Conservation (phyloP, 371 early-diverging fungal genomes). For the Mortierella sp. region DNA sequence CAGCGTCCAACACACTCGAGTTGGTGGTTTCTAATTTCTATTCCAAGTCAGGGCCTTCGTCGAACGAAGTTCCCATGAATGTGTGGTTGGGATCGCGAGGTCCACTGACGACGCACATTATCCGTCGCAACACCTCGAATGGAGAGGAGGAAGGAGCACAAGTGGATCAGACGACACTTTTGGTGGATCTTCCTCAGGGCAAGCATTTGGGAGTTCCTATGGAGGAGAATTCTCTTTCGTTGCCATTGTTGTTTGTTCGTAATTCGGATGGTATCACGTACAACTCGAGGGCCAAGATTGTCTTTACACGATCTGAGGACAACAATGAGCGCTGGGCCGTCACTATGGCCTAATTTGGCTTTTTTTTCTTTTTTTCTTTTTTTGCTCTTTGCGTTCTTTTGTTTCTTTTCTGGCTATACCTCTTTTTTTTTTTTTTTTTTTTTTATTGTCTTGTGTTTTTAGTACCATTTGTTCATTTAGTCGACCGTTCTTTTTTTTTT, state of each 20-base stretch:
- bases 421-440: not conserved
- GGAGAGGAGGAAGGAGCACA: not conserved
- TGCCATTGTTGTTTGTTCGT: conserved; percentile 50
- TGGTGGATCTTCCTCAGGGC: conserved; percentile 12
- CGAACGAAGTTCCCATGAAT: conserved; percentile 34
- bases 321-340: conserved; percentile 38
- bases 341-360: conserved; percentile 23
- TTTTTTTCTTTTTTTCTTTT: not conserved
- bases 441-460: not conserved
- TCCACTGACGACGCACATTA: conserved; percentile 45
- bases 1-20: conserved; percentile 44
- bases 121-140: conserved; percentile 30
- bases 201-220: conserved; percentile 26
- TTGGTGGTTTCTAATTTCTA: conserved; percentile 49
- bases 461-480: no score
- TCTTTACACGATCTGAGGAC: conserved; percentile 39
- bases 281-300: conserved; percentile 49
- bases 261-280: conserved; percentile 46
- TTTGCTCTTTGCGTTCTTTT: not conserved
- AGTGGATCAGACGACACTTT: not conserved
- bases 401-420: not conserved
- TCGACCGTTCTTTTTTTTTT: not conserved
- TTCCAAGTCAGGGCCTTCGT: conserved; percentile 24
- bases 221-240: conserved; percentile 33
- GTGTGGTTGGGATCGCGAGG: conserved; percentile 54